A percentile compares a stretch with the other conserved stretches of the same genome.
Evolutionary conservation across 208 protist genomes (phyloP).

Genomic region (Jaenimonas drosophilae): DNA sequence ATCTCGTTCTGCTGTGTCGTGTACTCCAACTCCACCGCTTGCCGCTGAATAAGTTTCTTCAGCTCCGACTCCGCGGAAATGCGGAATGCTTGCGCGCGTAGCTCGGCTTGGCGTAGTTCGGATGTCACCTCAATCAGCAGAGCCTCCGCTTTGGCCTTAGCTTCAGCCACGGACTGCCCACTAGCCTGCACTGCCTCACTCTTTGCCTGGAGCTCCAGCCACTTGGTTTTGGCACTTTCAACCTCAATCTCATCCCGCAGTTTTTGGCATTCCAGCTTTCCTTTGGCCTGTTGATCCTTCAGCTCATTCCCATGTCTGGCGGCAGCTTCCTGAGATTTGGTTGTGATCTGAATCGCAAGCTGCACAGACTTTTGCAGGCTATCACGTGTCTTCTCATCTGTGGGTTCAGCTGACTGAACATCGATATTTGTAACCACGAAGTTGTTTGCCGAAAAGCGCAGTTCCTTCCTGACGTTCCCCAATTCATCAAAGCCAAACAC

Average conservation of each 20-base stretch:
- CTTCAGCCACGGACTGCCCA: constrained; percentile 87
- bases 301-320: constrained; percentile 90
- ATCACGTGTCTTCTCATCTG: constrained; percentile 89
- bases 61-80: constrained; percentile 84
- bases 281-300: constrained; percentile 88
- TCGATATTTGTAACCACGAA: constrained; percentile 94
- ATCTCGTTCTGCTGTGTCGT: constrained; percentile 65
- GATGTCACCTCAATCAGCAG: constrained; percentile 81
- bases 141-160: constrained; percentile 86
- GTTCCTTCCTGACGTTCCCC: constrained; percentile 33
- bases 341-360: constrained; percentile 97
- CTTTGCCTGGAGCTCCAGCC: constrained; percentile 89
- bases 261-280: constrained; percentile 88
- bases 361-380: constrained; percentile 96
- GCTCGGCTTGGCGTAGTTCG: constrained; percentile 80
- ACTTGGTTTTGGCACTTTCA: constrained; percentile 68
- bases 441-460: constrained; percentile 87
- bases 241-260: constrained; percentile 83
- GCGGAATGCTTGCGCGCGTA: constrained; percentile 68
- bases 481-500: constrained; percentile 87
- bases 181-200: constrained; percentile 87
- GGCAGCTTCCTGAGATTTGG: constrained; percentile 93
- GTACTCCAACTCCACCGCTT: constrained; percentile 86
- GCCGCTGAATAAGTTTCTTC: constrained; percentile 65
- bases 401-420: constrained; percentile 91